Percentiles rank a stretch among this genome's conserved stretches.
Conservation (phyloP, 116 monocot species). For the Papilionanthe hybrid region DNA sequence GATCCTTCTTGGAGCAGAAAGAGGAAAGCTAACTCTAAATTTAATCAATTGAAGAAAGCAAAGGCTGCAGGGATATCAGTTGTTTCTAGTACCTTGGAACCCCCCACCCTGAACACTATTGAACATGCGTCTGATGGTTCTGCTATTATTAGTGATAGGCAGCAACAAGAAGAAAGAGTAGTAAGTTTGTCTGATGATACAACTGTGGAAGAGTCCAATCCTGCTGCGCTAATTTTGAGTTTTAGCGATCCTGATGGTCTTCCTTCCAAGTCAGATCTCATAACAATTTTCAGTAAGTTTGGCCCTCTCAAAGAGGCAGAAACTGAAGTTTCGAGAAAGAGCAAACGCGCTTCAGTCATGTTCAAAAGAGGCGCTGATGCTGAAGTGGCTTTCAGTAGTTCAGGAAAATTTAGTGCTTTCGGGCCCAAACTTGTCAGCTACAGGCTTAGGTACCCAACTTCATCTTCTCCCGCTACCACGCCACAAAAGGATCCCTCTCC, state of each 20-base stretch:
- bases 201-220: constrained; percentile 14
- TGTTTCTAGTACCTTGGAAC: neutral
- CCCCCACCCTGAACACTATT: neutral
- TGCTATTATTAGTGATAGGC: constrained; percentile 5
- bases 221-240: constrained; percentile 31
- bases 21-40: constrained; percentile 27
- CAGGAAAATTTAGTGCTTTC: constrained; percentile 28
- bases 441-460: constrained; percentile 20
- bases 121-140: constrained; percentile 3
- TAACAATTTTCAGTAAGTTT: constrained; percentile 24
- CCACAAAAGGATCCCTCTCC: neutral
- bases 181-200: neutral
- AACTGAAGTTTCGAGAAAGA: constrained; percentile 24
- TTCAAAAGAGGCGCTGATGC: constrained; percentile 38
- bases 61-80: neutral
- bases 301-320: constrained; percentile 36
- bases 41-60: constrained; percentile 14
- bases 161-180: constrained; percentile 1
- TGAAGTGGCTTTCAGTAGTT: constrained; percentile 33
- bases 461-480: constrained; percentile 2
- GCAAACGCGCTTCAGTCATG: constrained; percentile 23
- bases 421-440: constrained; percentile 30
- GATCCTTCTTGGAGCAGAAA: constrained; percentile 19
- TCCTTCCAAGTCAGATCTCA: constrained; percentile 33
- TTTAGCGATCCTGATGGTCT: constrained; percentile 23